These are phyloP conservation scores for Boletus reticuloceps DNA, from an alignment of 768 basidiomycete genomes.

Conservation along the genomic window DNA sequence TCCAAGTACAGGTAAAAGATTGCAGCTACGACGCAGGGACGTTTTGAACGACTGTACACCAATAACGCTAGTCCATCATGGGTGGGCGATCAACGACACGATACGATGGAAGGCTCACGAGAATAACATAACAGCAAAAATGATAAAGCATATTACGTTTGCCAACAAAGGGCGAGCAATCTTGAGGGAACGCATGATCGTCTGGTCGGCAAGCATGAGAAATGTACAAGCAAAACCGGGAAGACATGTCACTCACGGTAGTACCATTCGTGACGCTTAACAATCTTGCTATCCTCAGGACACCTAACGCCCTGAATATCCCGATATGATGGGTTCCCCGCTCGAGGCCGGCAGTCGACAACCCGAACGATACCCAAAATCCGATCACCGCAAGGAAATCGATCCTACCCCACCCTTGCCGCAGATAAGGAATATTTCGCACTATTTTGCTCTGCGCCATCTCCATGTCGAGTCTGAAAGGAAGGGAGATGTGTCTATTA, in stretches of 20 bases:
- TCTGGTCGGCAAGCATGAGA: conserved; percentile 34
- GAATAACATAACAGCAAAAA: conserved; percentile 87
- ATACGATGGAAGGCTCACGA: conserved; percentile 48
- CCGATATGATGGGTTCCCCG: conserved; percentile 70
- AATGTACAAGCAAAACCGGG: neutral
- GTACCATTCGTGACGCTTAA: conserved; percentile 90
- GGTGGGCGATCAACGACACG: neutral
- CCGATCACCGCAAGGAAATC: conserved; percentile 82
- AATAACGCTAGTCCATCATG: conserved; percentile 53
- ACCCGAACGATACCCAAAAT: conserved; percentile 82
- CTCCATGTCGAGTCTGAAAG: conserved; percentile 60
- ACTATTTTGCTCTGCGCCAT: conserved; percentile 54
- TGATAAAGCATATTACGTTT: conserved; percentile 85
- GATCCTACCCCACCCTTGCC: conserved; percentile 90
- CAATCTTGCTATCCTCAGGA: conserved; percentile 77
- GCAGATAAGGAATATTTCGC: conserved; percentile 79
- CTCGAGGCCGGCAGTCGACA: conserved; percentile 71
- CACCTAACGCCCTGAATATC: conserved; percentile 84
- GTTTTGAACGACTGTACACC: conserved; percentile 95
- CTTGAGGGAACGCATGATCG: conserved; percentile 92
- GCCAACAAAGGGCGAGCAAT: conserved; percentile 86
- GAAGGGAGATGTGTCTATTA: conserved; percentile 44
- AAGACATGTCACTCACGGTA: conserved; percentile 51
- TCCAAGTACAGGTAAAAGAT: conserved; percentile 52
- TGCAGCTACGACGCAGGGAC: conserved; percentile 67